These are phyloP conservation scores for Sphagnum tenellum DNA, from an alignment of 225 moss, liverwort and hornwort species.

Conservation along the genomic window DNA sequence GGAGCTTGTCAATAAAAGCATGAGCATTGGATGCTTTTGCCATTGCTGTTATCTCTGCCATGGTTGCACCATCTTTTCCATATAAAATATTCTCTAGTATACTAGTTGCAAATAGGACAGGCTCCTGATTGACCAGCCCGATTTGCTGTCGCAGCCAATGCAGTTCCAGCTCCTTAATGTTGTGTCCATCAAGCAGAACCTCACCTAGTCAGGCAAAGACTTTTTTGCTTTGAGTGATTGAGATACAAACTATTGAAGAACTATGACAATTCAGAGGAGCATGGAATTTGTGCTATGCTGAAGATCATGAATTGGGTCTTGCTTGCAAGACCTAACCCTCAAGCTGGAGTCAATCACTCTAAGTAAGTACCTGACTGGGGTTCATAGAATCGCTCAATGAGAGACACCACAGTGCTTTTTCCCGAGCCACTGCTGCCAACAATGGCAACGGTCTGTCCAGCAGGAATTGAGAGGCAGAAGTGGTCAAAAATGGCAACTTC, in stretches of 20 bases:
- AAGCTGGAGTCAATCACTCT: no score
- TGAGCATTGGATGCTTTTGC: constrained; percentile 55
- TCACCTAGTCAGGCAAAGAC: constrained; percentile 13
- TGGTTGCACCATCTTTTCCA: constrained; percentile 38
- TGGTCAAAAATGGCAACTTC: constrained; percentile 67
- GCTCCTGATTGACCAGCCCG: constrained; percentile 50
- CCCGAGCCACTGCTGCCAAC: constrained; percentile 81
- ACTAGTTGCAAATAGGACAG: constrained; percentile 40
- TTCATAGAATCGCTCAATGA: constrained; percentile 53
- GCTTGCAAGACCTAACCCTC: no score
- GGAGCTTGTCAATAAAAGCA: constrained; percentile 45
- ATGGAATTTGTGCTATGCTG: no score
- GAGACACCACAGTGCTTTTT: constrained; percentile 40
- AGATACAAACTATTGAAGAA: no score
- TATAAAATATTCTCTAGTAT: constrained; percentile 46
- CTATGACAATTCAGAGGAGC: no score
- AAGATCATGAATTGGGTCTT: no score
- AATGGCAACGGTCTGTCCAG: constrained; percentile 71
- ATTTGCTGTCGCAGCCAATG: constrained; percentile 47
- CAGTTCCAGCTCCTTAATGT: constrained; percentile 35
- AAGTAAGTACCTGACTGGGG: constrained; percentile 28
- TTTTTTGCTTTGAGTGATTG: no score
- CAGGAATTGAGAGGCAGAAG: constrained; percentile 65
- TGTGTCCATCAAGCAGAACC: constrained; percentile 42
- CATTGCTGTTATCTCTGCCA: constrained; percentile 28